A percentile compares a stretch with the other conserved stretches of the same genome.
Conservation (phyloP, 306 rosid genomes). For the Spatholobus suberectus region DNA sequence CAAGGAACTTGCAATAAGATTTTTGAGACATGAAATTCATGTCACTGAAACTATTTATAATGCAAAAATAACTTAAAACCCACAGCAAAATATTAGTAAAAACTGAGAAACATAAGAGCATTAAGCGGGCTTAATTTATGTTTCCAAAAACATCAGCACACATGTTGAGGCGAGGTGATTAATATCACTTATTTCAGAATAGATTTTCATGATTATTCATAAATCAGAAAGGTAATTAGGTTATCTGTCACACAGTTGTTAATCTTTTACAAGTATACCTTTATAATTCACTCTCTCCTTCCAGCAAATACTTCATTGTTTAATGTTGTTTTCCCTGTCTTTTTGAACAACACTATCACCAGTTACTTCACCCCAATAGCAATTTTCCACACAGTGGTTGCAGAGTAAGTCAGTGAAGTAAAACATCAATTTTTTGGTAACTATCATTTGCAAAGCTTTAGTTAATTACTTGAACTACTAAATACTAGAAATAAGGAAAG, state of each 20-base stretch:
- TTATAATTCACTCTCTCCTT: background rate
- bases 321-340: background rate
- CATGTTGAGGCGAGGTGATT: background rate
- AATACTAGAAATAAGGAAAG: background rate
- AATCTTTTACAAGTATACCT: background rate
- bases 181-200: background rate
- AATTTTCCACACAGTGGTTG: background rate
- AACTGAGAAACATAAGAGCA: no score
- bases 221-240: background rate
- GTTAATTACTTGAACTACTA: background rate
- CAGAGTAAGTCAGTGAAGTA: background rate
- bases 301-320: background rate
- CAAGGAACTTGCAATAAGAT: no score
- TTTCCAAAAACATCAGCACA: background rate
- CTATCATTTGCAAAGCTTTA: background rate
- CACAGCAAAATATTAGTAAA: no score
- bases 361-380: background rate
- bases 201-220: background rate
- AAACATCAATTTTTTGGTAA: slow-evolving; percentile 5
- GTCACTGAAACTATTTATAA: background rate
- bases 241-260: background rate
- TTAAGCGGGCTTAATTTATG: background rate
- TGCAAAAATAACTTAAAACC: background rate
- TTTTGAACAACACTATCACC: background rate
- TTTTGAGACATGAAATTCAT: no score